phyloP scores from a whole-genome alignment of 1,284 basidiomycete genomes.

The Cryptococcus sp. region DNA sequence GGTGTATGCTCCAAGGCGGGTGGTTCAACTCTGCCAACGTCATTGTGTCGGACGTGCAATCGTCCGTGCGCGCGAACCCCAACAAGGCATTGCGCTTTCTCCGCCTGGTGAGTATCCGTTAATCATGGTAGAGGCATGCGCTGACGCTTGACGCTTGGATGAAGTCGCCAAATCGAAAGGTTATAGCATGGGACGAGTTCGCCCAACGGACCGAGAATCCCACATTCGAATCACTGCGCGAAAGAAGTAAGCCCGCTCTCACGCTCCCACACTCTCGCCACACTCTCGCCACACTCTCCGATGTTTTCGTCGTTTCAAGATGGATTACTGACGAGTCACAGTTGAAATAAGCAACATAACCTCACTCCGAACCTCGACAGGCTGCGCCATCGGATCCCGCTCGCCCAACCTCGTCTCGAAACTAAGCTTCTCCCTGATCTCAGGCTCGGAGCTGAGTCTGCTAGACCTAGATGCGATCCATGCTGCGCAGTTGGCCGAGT shows the following conservation, averaged over 20 bases:
- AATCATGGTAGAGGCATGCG: neutral
- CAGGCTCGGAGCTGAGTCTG: constrained; percentile 66
- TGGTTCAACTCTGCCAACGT: constrained; percentile 50
- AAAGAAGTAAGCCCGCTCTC: constrained; percentile 67
- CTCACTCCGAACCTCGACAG: constrained; percentile 77
- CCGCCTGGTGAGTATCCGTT: constrained; percentile 29
- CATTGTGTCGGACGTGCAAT: constrained; percentile 28
- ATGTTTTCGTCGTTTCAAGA: neutral
- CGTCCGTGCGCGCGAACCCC: constrained; percentile 25
- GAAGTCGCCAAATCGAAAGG: constrained; percentile 42
- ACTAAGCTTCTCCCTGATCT: constrained; percentile 76
- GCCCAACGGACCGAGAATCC: constrained; percentile 26
- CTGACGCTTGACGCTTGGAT: constrained; percentile 3
- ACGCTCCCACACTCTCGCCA: constrained; percentile 21
- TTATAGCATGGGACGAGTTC: constrained; percentile 46
- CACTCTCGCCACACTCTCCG: no score
- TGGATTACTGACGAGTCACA: constrained; percentile 18
- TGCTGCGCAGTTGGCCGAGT: constrained; percentile 84
- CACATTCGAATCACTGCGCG: constrained; percentile 49
- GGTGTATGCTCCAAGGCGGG: constrained; percentile 49
- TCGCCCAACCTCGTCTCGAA: constrained; percentile 59
- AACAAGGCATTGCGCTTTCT: constrained; percentile 44
- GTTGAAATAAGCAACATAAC: constrained; percentile 75
- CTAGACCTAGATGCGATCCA: constrained; percentile 87
- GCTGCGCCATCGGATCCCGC: constrained; percentile 59